phyloP scores from a whole-genome alignment of 2,329 filamentous ascomycete species.

The Chaetomium globosum region DNA sequence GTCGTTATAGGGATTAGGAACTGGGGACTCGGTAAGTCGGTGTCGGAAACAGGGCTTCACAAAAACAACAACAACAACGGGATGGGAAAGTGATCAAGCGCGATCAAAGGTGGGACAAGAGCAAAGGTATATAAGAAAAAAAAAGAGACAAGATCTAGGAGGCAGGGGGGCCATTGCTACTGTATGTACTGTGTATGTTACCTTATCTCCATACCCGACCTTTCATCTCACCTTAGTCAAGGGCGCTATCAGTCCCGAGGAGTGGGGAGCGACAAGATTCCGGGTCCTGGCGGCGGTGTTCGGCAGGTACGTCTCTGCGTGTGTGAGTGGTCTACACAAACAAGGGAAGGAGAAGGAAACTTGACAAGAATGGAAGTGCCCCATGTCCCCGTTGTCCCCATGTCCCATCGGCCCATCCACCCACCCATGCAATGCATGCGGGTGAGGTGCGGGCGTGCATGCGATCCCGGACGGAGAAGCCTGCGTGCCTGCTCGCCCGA shows the following conservation, averaged over 20 bases:
- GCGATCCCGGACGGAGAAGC: slow-evolving; percentile 23
- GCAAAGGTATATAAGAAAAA: slow-evolving; percentile 23
- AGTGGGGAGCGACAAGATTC: slow-evolving; percentile 21
- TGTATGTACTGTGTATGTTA: not conserved
- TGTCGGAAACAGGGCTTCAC: not conserved
- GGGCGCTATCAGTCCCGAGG: slow-evolving; percentile 20
- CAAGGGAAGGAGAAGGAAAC: not conserved
- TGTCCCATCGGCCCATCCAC: slow-evolving; percentile 8
- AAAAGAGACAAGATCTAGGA: not conserved
- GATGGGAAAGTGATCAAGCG: slow-evolving; percentile 8
- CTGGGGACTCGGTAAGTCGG: too few species aligned
- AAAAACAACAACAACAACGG: not conserved
- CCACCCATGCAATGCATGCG: not conserved
- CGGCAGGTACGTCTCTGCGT: slow-evolving; percentile 14
- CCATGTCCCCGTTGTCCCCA: slow-evolving; percentile 12
- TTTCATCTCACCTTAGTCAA: slow-evolving; percentile 6
- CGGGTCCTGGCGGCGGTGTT: slow-evolving; percentile 10
- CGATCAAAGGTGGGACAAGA: slow-evolving; percentile 20
- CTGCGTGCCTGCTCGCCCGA: slow-evolving; percentile 3
- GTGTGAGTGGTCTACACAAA: not conserved
- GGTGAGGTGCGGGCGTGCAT: slow-evolving; percentile 11
- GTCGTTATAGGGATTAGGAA: slow-evolving; percentile 1
- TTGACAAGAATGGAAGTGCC: slow-evolving; percentile 3
- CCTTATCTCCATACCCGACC: not conserved
- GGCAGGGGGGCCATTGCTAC: slow-evolving; percentile 11